These are phyloP conservation scores for Phytophthora podocarpi DNA, from an alignment of 352 stramenopile species.

Conservation along the genomic window DNA sequence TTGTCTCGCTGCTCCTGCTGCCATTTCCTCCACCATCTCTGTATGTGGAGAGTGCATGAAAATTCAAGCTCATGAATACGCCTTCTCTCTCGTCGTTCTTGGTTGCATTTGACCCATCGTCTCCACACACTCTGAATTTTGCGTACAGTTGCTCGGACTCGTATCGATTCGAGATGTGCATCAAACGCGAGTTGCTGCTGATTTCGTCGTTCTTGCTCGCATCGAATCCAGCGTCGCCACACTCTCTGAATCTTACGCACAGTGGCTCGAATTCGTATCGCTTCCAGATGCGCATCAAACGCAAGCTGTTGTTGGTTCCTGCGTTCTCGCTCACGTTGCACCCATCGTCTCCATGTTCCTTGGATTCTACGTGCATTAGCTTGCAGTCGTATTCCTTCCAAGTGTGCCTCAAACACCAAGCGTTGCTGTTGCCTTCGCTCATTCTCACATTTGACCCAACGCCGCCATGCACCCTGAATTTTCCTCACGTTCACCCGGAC, in stretches of 20 bases:
- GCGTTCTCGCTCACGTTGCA: background rate
- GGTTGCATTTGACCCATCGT: background rate
- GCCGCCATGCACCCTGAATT: slow-evolving; percentile 26
- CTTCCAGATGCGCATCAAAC: slow-evolving; percentile 7
- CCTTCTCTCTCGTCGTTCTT: slow-evolving; percentile 7
- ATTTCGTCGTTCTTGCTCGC: background rate
- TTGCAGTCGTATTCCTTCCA: slow-evolving; percentile 3
- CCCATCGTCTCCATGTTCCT: slow-evolving; percentile 14
- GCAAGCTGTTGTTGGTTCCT: background rate
- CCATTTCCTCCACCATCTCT: slow-evolving; percentile 28
- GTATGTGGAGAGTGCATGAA: slow-evolving; percentile 15
- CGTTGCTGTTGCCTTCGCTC: background rate
- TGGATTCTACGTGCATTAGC: slow-evolving; percentile 13
- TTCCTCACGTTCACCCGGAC: slow-evolving; percentile 2
- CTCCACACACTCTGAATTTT: slow-evolving; percentile 14
- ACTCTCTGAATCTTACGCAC: slow-evolving; percentile 25
- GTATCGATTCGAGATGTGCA: background rate
- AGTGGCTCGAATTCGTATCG: slow-evolving; percentile 2
- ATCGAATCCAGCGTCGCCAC: slow-evolving; percentile 10
- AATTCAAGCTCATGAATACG: slow-evolving; percentile 2
- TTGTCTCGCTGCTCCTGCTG: slow-evolving; percentile 10
- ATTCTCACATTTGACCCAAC: slow-evolving; percentile 12
- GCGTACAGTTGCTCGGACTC: background rate
- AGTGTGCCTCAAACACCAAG: too few relatives aligned
- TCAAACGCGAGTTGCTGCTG: slow-evolving; percentile 9